Base-by-base conservation (phyloP, 805 yeast species). In the Kazachstania africana region DNA sequence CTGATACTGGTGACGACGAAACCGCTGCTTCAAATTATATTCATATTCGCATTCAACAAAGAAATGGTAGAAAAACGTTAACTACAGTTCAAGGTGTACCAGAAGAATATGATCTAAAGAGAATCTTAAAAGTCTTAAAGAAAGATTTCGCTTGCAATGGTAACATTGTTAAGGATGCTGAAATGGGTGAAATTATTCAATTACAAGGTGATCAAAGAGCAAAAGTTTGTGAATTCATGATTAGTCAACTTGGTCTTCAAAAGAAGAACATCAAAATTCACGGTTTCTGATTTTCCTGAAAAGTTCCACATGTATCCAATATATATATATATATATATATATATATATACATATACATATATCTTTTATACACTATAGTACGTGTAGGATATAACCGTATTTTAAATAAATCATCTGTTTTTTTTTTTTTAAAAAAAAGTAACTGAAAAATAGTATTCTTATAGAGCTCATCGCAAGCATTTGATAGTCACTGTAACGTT, bases 1-100 rank as follows among this genome's bases (percentile, higher is more conserved):
- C 97, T 78, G 98, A 88, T 65, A 87, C 96, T 66, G 97, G 96
- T 71, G 97, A 88, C 75, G 93, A 91, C 68, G 95, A 88, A 63
- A 80, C 94, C 50, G 88, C 88, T 66, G 81, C 94, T 56, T 76
- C 93, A 38, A 85, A 83, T 70, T 84, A 87, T 68, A 83, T 88
- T 63, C 98, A 87, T 65, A 80, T 88, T 62, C 93, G 98, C 72
- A 88, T 93, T 60, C 98, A 88, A 67, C 98, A 88, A 70, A 88
- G 98, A 72, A 88, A 91, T 69, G 98, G 98, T 59, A 87, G 97
- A 68, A 88, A 88, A 67, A 88, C 97, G 42, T 75, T 88, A 59
- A 88, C 98, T 45, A 88, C 98, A 26, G 97, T 88, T 40, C 97
- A 91, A 68, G 98, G 98, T 56, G 73, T 88, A 39, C 96, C 97